Evolutionary conservation across 208 protist species (phyloP), one percentile per base, ranked within the genome.

Genomic region (Sergeia podlipaevii): DNA sequence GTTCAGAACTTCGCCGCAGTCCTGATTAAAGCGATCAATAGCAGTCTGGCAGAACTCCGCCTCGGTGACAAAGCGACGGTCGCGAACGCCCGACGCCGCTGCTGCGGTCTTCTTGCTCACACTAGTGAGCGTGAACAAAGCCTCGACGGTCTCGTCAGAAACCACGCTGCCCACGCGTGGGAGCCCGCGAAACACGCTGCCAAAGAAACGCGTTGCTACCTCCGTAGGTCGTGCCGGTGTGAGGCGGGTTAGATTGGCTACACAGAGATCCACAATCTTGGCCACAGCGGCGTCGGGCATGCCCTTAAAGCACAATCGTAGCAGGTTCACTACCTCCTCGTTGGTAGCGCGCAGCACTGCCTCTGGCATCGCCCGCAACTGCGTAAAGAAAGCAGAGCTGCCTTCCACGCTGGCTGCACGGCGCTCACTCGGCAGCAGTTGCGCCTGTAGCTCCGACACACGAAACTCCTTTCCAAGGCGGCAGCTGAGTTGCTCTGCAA

Each of bases 401-500:
- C 13, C 18, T 11, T 17, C 23, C 8, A 34, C 36, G 23, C 27
- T 8, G 8, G 17, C 56, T 15, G 34, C 10, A 26, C 36, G 24
- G 17, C 29, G 28, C 34, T 63, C 56, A 21, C 56, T 54, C 24
- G 45, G 46, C 17, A 36, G 5, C 6, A 59, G 17, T 30, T 60
- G 36, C 27, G 34, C 29, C 43, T 60, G 60, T 13, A 65, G 24
- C 0, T 60, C 48, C 3, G 59, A 56, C 3, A 65, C 38, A 18
- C 42, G 18, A 8, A 55, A 57, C 29, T 33, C 38, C 0, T 43
- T 46, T 24, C 47, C 47, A 3, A 65, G 42, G 1, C 30, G 23
- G 18, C 32, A 36, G 18, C 41, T 44, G 20, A 65, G 38, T 21
- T 55, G 37, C 41, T 39, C 39, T 11, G 59, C 46, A 15, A 65